These are phyloP conservation scores for California macrophylla DNA, from an alignment of 441 rosid genomes.

Conservation along the genomic window DNA sequence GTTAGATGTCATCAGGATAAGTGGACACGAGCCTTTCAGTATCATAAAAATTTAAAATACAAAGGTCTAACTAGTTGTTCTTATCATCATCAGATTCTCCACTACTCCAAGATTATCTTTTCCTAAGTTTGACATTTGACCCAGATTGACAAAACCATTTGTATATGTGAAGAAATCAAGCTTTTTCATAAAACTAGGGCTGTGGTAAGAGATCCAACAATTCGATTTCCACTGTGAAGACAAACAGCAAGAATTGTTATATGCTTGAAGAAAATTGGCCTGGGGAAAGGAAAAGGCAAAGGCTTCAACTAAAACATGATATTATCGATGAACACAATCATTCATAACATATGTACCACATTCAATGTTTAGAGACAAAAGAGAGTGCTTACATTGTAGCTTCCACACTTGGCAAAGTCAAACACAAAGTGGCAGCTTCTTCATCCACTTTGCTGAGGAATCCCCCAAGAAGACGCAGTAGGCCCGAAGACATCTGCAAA, in stretches of 20 bases:
- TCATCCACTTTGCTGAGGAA: conserved; percentile 1
- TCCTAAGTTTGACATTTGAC: neutral
- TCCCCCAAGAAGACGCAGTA: neutral
- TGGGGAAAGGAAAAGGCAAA: neutral
- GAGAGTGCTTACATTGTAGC: conserved; percentile 7
- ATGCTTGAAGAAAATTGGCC: neutral
- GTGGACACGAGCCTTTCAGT: neutral
- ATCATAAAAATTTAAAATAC: neutral
- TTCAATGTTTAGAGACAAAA: conserved; percentile 11
- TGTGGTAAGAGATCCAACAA: neutral
- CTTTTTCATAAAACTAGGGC: neutral
- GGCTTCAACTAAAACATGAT: neutral
- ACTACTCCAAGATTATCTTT: neutral
- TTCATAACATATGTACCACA: neutral
- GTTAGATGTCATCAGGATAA: neutral
- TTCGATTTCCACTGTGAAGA: neutral
- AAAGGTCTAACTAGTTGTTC: neutral
- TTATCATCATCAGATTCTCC: conserved; percentile 1
- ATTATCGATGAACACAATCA: neutral
- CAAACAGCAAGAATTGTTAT: neutral
- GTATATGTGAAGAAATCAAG: neutral
- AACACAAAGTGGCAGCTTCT: neutral
- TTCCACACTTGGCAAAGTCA: neutral
- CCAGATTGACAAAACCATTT: conserved; percentile 1
- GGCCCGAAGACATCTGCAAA: neutral